Evolutionary conservation across 345 rosid species (phyloP).

Genomic region (Lepidium didymum): DNA sequence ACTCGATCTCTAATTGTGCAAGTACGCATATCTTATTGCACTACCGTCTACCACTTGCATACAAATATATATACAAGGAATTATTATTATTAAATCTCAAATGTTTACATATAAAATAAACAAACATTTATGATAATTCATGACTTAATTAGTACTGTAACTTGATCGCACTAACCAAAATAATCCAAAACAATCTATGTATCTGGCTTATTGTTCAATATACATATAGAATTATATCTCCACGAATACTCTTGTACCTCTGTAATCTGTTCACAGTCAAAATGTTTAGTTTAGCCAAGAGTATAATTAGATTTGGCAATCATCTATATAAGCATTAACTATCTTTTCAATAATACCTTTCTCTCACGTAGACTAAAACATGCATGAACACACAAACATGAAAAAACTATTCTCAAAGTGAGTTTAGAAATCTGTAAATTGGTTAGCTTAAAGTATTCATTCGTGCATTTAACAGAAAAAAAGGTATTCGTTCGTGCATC

Average conservation of each 20-base stretch:
- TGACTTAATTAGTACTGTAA: background rate
- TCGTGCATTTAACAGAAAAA: slow-evolving; percentile 10
- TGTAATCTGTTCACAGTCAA: background rate
- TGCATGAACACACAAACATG: slow-evolving; percentile 10
- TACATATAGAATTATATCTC: background rate
- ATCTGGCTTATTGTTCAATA: background rate
- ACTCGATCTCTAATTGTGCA: no score
- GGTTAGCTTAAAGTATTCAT: background rate
- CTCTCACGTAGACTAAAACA: background rate
- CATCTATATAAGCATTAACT: background rate
- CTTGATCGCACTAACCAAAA: background rate
- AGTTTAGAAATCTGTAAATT: background rate
- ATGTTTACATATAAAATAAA: background rate
- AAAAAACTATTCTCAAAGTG: no score
- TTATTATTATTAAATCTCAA: background rate
- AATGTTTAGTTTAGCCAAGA: background rate
- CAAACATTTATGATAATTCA: background rate
- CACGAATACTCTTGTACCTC: background rate
- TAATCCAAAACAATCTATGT: background rate
- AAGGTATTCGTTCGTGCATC: slow-evolving; percentile 13
- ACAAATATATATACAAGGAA: background rate
- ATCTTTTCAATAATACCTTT: background rate
- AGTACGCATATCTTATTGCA: no score
- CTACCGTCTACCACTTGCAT: no score
- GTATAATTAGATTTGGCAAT: background rate